Evolutionary conservation across 2,329 filamentous ascomycete species (phyloP), one percentile per base, ranked within the genome.

Genomic region (Tolypocladium amazonense): DNA sequence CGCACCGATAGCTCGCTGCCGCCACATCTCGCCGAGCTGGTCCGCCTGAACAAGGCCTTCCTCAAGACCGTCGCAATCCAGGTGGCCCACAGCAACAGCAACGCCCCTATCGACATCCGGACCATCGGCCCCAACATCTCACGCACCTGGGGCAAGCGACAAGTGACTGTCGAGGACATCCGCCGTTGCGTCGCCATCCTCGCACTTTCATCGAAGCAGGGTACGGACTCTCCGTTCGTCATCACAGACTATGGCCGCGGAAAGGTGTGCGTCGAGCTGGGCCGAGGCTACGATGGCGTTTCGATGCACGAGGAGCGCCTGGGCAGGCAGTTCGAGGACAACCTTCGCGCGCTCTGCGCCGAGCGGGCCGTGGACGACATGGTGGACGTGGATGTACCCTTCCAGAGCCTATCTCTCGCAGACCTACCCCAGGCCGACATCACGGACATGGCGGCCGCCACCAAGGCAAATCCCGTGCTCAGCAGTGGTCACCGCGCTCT

Each of bases 61-160:
- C 77, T 90, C 60, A 86, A 86, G 67, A 85, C 88, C 0, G 75
- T 90, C 30, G 81, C 83, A 0, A 74, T 92, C 12, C 87, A 91
- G 67, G 81, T 85, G 62, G 86, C 86, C 1, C 88, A 92, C 72
- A 84, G 88, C 70, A 86, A 87, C 61, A 75, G 76, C 37, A 76
- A 79, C 55, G 78, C 82, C 0, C 86, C 89, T 0, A 82, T 86
- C 30, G 87, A 90, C 66, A 71, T 91, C 53, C 77, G 79, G 41
- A 75, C 79, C 37, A 77, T 92, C 41, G 79, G 82, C 39, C 84
- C 84, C 12, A 80, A 85, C 60, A 77, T 90, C 47, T 83, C 87
- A 15, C 81, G 84, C 63, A 77, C 86, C 43, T 92, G 88, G 88
- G 87, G 88, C 61, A 90, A 88, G 74, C 81, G 88, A 38, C 79